These are phyloP conservation scores for Emergomyces pasteurianus DNA, from an alignment of 2,329 filamentous ascomycete species.

Conservation along the genomic window DNA sequence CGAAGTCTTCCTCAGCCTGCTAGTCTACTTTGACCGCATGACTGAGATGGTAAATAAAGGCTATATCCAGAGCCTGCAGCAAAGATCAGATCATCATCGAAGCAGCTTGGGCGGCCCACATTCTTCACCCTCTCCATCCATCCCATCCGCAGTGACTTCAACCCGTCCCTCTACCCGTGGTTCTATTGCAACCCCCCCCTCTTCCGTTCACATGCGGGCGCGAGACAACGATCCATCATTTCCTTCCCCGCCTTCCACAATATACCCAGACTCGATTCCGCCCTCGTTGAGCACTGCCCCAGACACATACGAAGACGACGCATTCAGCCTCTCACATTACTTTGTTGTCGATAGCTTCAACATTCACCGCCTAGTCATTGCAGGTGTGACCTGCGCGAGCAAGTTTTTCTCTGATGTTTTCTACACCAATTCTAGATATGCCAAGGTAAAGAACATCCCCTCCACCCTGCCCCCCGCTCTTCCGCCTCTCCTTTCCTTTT, in stretches of 20 bases:
- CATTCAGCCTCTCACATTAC: constrained; percentile 51
- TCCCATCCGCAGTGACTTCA: constrained; percentile 13
- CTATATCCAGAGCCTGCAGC: constrained; percentile 32
- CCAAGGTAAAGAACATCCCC: too few relatives aligned
- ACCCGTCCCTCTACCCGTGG: constrained; percentile 13
- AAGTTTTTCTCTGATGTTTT: constrained; percentile 99
- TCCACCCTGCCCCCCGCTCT: too few relatives aligned
- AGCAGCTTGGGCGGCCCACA: constrained; percentile 9
- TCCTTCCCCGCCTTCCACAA: constrained; percentile 22
- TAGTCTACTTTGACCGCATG: constrained; percentile 99
- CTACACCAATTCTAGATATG: constrained; percentile 97
- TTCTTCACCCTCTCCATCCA: constrained; percentile 13
- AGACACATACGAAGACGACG: constrained; percentile 19
- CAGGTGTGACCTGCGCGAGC: constrained; percentile 93
- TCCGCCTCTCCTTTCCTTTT: too few relatives aligned
- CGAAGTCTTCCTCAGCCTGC: constrained; percentile 86
- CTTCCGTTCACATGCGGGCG: constrained; percentile 23
- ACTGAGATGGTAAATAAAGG: constrained; percentile 85
- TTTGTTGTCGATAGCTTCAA: constrained; percentile 99
- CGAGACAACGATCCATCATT: constrained; percentile 23
- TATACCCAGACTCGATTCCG: constrained; percentile 8
- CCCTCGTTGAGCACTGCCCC: neutral
- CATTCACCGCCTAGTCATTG: constrained; percentile 91
- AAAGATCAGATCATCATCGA: constrained; percentile 13
- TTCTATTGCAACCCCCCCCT: constrained; percentile 27